Conservation (phyloP, 176 grass and related monocot genomes). For the Otatea glauca region DNA sequence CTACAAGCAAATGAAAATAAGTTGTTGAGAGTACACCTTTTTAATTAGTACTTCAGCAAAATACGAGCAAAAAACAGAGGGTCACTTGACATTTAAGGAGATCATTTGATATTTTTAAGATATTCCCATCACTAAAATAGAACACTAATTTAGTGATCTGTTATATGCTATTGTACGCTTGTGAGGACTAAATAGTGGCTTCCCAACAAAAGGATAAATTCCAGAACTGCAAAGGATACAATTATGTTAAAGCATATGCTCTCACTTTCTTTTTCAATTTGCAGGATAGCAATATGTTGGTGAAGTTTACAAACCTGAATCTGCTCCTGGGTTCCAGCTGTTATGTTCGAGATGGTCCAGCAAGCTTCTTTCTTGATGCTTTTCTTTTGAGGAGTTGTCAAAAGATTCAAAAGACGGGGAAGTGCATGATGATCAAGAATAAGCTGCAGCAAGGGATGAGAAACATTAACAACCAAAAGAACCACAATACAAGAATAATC, state of each 20-base stretch:
- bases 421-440: constrained; percentile 61
- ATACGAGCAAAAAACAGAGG: neutral
- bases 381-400: constrained; percentile 62
- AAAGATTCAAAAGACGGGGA: constrained; percentile 57
- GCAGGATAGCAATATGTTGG: neutral
- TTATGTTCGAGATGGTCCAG: constrained; percentile 73
- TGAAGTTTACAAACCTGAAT: constrained; percentile 56
- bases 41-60: neutral
- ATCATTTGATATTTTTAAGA: constrained; percentile 5
- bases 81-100: neutral
- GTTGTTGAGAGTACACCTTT: neutral
- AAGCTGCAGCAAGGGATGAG: constrained; percentile 36
- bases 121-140: neutral
- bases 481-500: neutral
- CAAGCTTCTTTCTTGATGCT: constrained; percentile 70
- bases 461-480: neutral
- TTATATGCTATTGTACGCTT: neutral
- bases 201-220: neutral
- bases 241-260: neutral
- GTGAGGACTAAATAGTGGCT: neutral
- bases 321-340: constrained; percentile 69
- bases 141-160: neutral
- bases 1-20: constrained; percentile 33
- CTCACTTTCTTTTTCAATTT: neutral
- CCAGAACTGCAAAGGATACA: neutral